These are phyloP conservation scores for Cadophora sp. DNA, from an alignment of 2,329 filamentous ascomycete species.

Conservation along the genomic window DNA sequence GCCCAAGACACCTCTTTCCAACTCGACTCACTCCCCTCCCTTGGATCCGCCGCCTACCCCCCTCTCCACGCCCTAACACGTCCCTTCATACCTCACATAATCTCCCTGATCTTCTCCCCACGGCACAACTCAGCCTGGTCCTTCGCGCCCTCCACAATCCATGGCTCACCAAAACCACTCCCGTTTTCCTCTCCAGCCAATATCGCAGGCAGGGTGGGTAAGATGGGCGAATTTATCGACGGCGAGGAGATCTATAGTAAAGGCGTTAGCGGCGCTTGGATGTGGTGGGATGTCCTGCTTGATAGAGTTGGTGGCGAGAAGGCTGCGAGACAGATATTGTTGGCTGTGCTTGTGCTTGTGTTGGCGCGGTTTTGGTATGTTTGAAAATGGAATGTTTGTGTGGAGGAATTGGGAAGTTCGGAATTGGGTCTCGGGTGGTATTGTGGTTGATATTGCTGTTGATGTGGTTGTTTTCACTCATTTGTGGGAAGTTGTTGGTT, in stretches of 20 bases:
- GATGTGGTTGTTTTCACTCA: background rate
- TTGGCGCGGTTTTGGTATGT: slow-evolving; percentile 7
- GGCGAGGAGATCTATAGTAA: slow-evolving; percentile 14
- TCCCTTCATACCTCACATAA: slow-evolving; percentile 64
- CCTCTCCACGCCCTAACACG: slow-evolving; percentile 53
- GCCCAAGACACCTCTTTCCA: slow-evolving; percentile 32
- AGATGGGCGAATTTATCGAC: slow-evolving; percentile 10
- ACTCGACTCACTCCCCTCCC: slow-evolving; percentile 22
- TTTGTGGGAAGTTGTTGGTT: background rate
- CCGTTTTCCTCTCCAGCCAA: background rate
- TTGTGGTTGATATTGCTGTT: background rate
- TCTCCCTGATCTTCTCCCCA: slow-evolving; percentile 72
- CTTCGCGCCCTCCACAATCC: slow-evolving; percentile 69
- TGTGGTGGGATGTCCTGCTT: slow-evolving; percentile 1
- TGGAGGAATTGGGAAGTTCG: background rate
- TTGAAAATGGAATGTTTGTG: background rate
- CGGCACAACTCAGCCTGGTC: slow-evolving; percentile 68
- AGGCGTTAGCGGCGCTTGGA: slow-evolving; percentile 12
- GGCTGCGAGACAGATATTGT: background rate
- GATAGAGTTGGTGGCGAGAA: slow-evolving; percentile 6
- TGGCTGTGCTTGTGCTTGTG: background rate
- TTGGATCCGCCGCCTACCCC: background rate
- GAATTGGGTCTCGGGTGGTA: background rate
- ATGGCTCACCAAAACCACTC: slow-evolving; percentile 60
- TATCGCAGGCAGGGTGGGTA: background rate